Base-by-base conservation (phyloP, 768 basidiomycete genomes). In the Pleurotus ostreatus region DNA sequence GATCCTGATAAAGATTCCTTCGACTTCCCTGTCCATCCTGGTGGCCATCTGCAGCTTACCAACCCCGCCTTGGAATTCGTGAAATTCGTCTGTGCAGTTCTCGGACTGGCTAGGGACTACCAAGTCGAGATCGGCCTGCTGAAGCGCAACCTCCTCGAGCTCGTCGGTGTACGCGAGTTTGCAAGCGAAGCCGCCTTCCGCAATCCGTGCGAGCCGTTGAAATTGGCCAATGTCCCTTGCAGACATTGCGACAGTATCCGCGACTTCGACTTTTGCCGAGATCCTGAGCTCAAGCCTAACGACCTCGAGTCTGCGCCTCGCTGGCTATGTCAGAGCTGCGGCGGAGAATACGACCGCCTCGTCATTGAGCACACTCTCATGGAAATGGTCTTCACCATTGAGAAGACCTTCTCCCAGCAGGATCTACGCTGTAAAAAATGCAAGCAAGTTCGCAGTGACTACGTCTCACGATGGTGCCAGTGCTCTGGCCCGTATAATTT, bases 221-320 rank as follows among this genome's bases (percentile, higher is more conserved):
- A 89, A 62, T 70, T 98, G 23, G 76, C 85, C 44, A 91, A 91
- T 67, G 88, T 98, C 38, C 90, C 95, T 26, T 98, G 96, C 67
- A 84, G 82, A 41, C 82, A 86, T 63, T 98, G 92, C 71, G 94
- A 94, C 68, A 72, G 76, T 12, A 78, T 94, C 58, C 83, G 89
- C 2, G 94, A 96, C 68, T 91, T 99, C 64, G 97, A 99, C 69
- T 90, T 99, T 65, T 98, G 96, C 67, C 84, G 96, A 13, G 96
- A 98, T 70, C 79, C 85, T 9, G 89, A 93, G 57, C 78, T 97
- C 40, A 75, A 92, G 43, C 86, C 91, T 8, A 75, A 74, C 60
- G 72, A 78, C 63, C 60, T 72, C 57, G 70, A 79, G 37, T 71
- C 78, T 5, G 73, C 77, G 15, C 75, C 79, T 5, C 82, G 79